phyloP scores from a whole-genome alignment of 257 asterid genomes.

The Solanum verrucosum region DNA sequence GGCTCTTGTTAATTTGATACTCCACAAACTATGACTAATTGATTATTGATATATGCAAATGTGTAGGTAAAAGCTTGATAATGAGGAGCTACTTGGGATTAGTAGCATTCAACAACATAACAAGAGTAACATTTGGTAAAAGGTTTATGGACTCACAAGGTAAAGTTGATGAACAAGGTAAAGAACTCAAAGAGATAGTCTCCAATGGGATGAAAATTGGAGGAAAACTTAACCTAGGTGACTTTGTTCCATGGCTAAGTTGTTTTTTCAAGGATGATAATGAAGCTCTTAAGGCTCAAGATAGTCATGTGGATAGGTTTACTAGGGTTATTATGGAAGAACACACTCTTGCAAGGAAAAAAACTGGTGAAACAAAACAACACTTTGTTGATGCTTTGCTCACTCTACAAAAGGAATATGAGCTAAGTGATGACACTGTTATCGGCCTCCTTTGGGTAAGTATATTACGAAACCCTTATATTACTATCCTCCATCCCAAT shows the following conservation, averaged over 20 bases:
- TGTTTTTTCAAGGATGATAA: constrained; percentile 2
- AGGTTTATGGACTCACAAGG: background rate
- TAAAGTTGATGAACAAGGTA: constrained; percentile 1
- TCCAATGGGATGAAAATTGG: constrained; percentile 9
- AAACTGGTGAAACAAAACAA: constrained; percentile 2
- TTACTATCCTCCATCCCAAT: background rate
- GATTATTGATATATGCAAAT: background rate
- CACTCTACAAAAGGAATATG: constrained; percentile 6
- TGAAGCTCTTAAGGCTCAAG: constrained; percentile 4
- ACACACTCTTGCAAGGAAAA: constrained; percentile 6
- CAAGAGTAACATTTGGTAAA: constrained; percentile 9
- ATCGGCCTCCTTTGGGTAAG: constrained; percentile 12
- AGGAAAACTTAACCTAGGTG: background rate
- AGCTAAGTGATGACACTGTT: constrained; percentile 5
- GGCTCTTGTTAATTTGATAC: background rate
- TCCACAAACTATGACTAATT: background rate
- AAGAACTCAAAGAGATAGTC: constrained; percentile 7
- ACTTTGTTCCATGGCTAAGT: constrained; percentile 12
- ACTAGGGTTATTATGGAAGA: constrained; percentile 7
- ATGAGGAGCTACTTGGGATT: constrained; percentile 7
- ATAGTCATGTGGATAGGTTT: constrained; percentile 2
- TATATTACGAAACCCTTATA: background rate
- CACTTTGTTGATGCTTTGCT: constrained; percentile 15
- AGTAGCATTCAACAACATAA: constrained; percentile 13
- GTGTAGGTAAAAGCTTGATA: background rate